Conservation (phyloP, 2,329 filamentous ascomycete genomes). For the Trichoderma breve region DNA sequence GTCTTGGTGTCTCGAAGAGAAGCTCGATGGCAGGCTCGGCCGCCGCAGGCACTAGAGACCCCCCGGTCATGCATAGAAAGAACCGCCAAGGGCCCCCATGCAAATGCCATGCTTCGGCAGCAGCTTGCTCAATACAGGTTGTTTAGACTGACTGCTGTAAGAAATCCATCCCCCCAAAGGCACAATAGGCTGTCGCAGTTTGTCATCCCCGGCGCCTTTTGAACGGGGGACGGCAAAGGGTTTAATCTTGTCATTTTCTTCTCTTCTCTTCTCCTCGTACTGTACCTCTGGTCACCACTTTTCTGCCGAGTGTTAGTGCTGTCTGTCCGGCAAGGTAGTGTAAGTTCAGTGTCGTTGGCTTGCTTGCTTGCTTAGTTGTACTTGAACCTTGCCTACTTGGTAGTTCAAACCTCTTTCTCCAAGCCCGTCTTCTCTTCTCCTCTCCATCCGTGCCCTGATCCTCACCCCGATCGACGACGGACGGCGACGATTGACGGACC, state of each 20-base stretch:
- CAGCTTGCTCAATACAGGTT: constrained; percentile 10
- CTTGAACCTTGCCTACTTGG: neutral
- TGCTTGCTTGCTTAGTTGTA: neutral
- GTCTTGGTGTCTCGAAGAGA: constrained; percentile 15
- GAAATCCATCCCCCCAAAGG: neutral
- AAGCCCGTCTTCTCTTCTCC: neutral
- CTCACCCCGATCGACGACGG: constrained; percentile 4
- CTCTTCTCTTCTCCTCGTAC: neutral
- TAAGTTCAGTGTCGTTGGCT: neutral
- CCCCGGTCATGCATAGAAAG: neutral
- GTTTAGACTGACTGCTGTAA: neutral
- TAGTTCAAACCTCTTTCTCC: neutral
- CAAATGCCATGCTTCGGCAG: constrained; percentile 8
- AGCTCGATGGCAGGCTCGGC: constrained; percentile 3
- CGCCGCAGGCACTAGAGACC: constrained; percentile 1
- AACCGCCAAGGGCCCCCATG: constrained; percentile 4
- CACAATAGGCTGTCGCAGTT: constrained; percentile 4
- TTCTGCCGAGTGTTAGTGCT: constrained; percentile 3
- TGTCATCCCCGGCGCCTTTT: constrained; percentile 1
- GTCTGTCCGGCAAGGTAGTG: neutral
- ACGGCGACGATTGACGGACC: constrained; percentile 16
- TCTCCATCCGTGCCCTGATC: constrained; percentile 5
- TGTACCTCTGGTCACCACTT: neutral
- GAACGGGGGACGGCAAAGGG: neutral
- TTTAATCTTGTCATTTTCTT: neutral